Percentiles rank a stretch among this genome's conserved stretches.
Conservation (phyloP, 768 basidiomycete species). For the Pleurotus tuoliensis region DNA sequence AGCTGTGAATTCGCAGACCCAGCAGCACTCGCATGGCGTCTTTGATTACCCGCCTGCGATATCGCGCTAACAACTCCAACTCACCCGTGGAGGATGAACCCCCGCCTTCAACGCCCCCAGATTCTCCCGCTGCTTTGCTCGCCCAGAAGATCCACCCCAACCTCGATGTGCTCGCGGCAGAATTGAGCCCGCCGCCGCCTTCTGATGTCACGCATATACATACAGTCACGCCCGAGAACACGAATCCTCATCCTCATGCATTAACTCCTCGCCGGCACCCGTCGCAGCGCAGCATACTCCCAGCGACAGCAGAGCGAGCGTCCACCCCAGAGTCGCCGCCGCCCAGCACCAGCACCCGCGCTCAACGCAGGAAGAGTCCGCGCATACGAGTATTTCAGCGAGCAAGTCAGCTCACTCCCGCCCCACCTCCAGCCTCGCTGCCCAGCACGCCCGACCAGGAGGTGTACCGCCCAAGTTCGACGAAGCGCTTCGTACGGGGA, state of each 20-base stretch:
- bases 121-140: slow-evolving; percentile 13
- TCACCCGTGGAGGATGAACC: background rate
- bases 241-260: background rate
- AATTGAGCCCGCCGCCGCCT: background rate
- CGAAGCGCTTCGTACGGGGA: background rate
- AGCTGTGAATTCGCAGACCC: background rate
- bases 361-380: background rate
- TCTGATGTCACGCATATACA: background rate
- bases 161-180: slow-evolving; percentile 27
- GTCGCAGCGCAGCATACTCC: background rate
- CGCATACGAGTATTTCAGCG: background rate
- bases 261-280: slow-evolving; percentile 10
- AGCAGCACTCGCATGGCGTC: background rate
- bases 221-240: background rate
- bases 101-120: background rate
- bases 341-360: background rate
- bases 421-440: background rate
- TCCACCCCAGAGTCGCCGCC: background rate
- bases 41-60: slow-evolving; percentile 4
- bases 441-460: background rate
- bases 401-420: slow-evolving; percentile 4
- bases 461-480: background rate
- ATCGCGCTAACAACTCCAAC: background rate
- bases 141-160: slow-evolving; percentile 34
- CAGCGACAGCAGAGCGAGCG: background rate